A percentile compares a stretch with the other conserved stretches of the same genome.
These are phyloP conservation scores for Clarireedia homoeocarpa DNA, from an alignment of 2,329 filamentous ascomycete species.

Conservation along the genomic window DNA sequence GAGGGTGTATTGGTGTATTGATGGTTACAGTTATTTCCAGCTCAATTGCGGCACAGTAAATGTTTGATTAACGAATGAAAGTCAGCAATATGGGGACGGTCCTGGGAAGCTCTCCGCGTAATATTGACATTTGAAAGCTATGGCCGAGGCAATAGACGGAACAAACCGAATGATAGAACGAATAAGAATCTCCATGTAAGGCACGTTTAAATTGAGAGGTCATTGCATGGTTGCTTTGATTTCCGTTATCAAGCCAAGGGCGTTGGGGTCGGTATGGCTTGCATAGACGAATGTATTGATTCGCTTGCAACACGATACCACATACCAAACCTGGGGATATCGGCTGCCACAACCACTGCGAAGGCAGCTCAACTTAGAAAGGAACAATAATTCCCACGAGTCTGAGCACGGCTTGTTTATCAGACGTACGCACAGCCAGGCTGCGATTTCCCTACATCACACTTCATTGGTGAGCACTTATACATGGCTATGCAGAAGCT, in stretches of 20 bases:
- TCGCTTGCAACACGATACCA: not conserved
- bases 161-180: not conserved
- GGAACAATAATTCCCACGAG: not conserved
- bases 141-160: not conserved
- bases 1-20: not conserved
- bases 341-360: not conserved
- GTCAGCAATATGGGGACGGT: not conserved
- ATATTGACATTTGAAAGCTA: not conserved
- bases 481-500: not conserved
- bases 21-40: not conserved
- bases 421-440: no score
- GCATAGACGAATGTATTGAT: conserved; percentile 1
- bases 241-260: not conserved
- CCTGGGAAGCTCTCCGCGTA: not conserved
- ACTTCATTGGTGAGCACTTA: no score
- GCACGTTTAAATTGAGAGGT: conserved; percentile 6
- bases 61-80: conserved; percentile 2
- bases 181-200: not conserved
- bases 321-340: not conserved
- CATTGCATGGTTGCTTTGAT: not conserved
- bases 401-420: not conserved
- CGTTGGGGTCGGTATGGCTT: not conserved
- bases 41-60: not conserved
- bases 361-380: not conserved
- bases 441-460: no score